Evolutionary conservation across 768 basidiomycete species (phyloP), one percentile per base, ranked within the genome.

Genomic region (Hericium rajendrae): DNA sequence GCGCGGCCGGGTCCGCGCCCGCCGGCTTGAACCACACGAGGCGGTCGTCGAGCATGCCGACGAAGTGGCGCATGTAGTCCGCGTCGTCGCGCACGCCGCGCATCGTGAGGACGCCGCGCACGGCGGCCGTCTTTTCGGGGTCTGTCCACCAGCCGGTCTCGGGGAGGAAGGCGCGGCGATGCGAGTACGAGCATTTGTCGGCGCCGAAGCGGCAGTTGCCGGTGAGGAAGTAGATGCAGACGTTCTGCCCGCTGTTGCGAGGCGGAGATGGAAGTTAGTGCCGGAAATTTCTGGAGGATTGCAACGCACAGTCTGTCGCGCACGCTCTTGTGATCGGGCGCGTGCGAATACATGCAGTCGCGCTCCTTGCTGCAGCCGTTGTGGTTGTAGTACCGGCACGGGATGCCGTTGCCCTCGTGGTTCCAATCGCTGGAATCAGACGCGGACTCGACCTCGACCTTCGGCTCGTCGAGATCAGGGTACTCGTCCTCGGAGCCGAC

Each of bases 351-450:
- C 16, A 57, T 57, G 61, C 82, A 84, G 2, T 60, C 56, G 8
- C 18, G 53, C 0, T 80, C 78, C 3, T 72, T 69, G 10, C 57
- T 65, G 62, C 82, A 83, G 0, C 78, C 78, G 16, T 73, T 70
- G 57, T 77, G 80, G 56, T 84, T 84, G 64, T 83, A 81, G 64
- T 78, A 79, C 48, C 76, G 72, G 65, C 82, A 84, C 0, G 81
- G 76, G 2, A 74, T 70, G 2, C 75, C 74, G 51, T 80, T 82
- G 4, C 81, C 82, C 1, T 63, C 64, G 57, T 82, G 81, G 40
- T 71, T 68, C 58, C 72, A 81, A 60, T 83, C 82, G 53, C 78
- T 80, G 11, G 78, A 78, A 64, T 82, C 82, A 0, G 78, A 80
- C 9, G 73, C 69, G 1, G 74, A 73, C 8, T 72, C 74, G 49